phyloP scores from a whole-genome alignment of 441 rosid genomes.

The Croton laevigatus region DNA sequence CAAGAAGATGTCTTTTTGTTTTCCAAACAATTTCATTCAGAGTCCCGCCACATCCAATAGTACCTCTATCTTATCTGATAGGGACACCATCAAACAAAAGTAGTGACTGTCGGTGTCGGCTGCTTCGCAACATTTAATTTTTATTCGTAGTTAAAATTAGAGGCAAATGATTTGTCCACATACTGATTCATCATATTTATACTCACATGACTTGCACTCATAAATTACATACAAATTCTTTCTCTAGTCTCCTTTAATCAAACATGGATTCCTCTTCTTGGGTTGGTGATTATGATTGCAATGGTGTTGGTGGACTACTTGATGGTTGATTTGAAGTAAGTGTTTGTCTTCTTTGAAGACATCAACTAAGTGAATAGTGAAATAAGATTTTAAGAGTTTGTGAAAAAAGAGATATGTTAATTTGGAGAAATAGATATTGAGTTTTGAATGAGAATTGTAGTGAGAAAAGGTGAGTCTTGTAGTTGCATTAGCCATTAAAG shows the following conservation, averaged over 20 bases:
- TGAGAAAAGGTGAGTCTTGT: constrained; percentile 53
- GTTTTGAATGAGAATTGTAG: constrained; percentile 37
- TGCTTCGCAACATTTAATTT: too few relatives aligned
- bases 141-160: too few relatives aligned
- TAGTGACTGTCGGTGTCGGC: too few relatives aligned
- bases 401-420: constrained; percentile 18
- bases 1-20: too few relatives aligned
- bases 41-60: too few relatives aligned
- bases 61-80: too few relatives aligned
- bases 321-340: constrained; percentile 24
- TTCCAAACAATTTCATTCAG: too few relatives aligned
- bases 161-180: too few relatives aligned
- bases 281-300: constrained; percentile 9
- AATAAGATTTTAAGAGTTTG: constrained; percentile 23
- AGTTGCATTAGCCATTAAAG: constrained; percentile 45
- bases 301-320: background rate
- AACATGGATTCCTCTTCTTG: constrained; percentile 21
- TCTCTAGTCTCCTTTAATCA: constrained; percentile 60
- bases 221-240: constrained; percentile 88
- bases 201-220: constrained; percentile 91
- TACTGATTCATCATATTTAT: constrained; percentile 75
- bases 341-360: constrained; percentile 58
- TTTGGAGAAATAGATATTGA: constrained; percentile 27
- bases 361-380: constrained; percentile 38
- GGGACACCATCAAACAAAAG: too few relatives aligned